Conservation (phyloP, 495 filamentous ascomycete species). For the Baudoinia panamericana region DNA sequence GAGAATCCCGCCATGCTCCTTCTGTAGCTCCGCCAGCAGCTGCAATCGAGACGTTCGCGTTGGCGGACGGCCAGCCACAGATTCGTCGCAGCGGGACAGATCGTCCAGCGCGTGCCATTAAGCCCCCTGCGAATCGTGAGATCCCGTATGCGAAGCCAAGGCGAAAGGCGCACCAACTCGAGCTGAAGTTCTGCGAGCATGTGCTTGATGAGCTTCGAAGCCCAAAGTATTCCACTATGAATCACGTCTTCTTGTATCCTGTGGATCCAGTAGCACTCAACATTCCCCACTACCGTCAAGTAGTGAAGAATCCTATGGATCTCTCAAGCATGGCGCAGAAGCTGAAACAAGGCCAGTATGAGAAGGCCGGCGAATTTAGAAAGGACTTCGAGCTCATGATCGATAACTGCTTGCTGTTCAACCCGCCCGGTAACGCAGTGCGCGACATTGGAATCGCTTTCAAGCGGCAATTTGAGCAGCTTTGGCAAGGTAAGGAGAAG, state of each 20-base stretch:
- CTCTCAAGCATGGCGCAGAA: conserved; percentile 63
- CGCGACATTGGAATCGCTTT: conserved; percentile 55
- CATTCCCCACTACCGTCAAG: conserved; percentile 81
- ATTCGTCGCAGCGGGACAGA: conserved; percentile 80
- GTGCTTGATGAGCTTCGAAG: conserved; percentile 68
- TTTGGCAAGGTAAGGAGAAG: conserved; percentile 59
- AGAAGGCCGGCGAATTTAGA: conserved; percentile 73
- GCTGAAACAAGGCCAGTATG: conserved; percentile 67
- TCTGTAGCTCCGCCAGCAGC: conserved; percentile 23
- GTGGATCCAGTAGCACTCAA: conserved; percentile 91
- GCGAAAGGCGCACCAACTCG: conserved; percentile 83
- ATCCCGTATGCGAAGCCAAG: conserved; percentile 74
- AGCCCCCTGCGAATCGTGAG: conserved; percentile 76
- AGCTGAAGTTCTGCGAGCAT: conserved; percentile 80
- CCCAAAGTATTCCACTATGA: conserved; percentile 49
- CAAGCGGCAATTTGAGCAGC: conserved; percentile 55
- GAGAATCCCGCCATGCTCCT: conserved; percentile 34
- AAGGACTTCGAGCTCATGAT: conserved; percentile 71
- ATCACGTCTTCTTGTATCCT: conserved; percentile 59
- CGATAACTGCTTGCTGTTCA: conserved; percentile 84
- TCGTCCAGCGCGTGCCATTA: conserved; percentile 86
- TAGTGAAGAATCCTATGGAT: conserved; percentile 97
- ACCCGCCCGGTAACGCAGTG: conserved; percentile 63
- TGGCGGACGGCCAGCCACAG: conserved; percentile 78
- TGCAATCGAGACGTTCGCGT: conserved; percentile 32